Evolutionary conservation across 805 yeast species (phyloP).

Genomic region (Alloascoidea africana): DNA sequence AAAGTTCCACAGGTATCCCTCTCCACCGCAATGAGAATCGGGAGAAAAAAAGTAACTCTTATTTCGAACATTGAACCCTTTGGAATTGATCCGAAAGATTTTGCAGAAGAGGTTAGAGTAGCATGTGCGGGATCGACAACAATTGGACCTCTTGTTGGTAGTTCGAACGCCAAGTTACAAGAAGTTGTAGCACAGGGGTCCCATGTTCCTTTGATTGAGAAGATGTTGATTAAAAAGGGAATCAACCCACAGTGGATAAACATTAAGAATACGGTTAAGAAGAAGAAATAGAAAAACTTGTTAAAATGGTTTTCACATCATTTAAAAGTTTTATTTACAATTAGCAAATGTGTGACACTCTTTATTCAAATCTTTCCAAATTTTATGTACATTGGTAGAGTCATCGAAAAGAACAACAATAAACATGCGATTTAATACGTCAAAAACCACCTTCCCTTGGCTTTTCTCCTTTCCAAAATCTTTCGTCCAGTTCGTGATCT

Average conservation of each 20-base stretch:
- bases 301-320: neutral
- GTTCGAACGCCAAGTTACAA: conserved; percentile 35
- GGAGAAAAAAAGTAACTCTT: conserved; percentile 67
- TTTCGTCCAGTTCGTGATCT: conserved; percentile 63
- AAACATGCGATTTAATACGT: conserved; percentile 36
- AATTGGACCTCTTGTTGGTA: conserved; percentile 22
- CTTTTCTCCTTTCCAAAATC: conserved; percentile 60
- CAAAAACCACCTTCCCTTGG: conserved; percentile 89
- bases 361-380: neutral
- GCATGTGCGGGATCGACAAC: conserved; percentile 87
- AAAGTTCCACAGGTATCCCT: conserved; percentile 50
- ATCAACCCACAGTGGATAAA: conserved; percentile 51
- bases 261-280: conserved; percentile 44
- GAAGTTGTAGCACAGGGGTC: conserved; percentile 90
- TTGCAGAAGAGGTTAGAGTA: conserved; percentile 56
- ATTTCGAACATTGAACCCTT: conserved; percentile 57
- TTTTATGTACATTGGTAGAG: conserved; percentile 1
- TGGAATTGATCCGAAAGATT: conserved; percentile 42
- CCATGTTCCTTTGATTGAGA: conserved; percentile 50
- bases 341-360: neutral
- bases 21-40: conserved; percentile 60
- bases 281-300: conserved; percentile 26
- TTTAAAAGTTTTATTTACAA: neutral
- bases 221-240: conserved; percentile 44
- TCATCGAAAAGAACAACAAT: neutral